These are phyloP conservation scores for Cinnamomum micranthum DNA, from an alignment of 164 flowering plant species.

Conservation along the genomic window DNA sequence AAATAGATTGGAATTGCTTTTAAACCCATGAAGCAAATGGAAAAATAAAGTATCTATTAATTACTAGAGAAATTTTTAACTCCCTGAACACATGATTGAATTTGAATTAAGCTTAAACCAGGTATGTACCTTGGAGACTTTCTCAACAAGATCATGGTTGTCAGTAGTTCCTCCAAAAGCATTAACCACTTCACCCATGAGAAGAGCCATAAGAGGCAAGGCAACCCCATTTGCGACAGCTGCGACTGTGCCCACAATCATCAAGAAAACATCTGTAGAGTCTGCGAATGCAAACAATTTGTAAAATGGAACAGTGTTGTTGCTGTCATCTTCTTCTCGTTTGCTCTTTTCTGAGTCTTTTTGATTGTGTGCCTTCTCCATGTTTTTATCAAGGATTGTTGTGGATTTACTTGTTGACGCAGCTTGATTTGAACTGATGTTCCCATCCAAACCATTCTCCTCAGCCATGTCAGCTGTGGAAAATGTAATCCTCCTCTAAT, in stretches of 20 bases:
- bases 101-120: background rate
- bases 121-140: constrained; percentile 35
- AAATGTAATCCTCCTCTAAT: background rate
- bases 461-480: background rate
- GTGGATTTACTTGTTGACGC: background rate
- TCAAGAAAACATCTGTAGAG: constrained; percentile 12
- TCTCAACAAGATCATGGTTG: constrained; percentile 17
- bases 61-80: background rate
- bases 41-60: background rate
- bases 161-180: constrained; percentile 22
- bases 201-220: constrained; percentile 39
- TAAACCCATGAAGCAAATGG: background rate
- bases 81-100: background rate
- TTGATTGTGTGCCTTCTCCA: background rate
- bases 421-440: background rate
- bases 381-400: background rate
- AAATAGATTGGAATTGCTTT: background rate
- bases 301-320: constrained; percentile 12
- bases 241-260: constrained; percentile 31
- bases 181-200: constrained; percentile 32
- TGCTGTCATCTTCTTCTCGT: background rate
- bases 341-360: background rate
- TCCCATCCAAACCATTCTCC: background rate
- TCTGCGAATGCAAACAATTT: constrained; percentile 25
- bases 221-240: constrained; percentile 39